Conservation (phyloP, 2,329 filamentous ascomycete species). For the Balansia obtecta region DNA sequence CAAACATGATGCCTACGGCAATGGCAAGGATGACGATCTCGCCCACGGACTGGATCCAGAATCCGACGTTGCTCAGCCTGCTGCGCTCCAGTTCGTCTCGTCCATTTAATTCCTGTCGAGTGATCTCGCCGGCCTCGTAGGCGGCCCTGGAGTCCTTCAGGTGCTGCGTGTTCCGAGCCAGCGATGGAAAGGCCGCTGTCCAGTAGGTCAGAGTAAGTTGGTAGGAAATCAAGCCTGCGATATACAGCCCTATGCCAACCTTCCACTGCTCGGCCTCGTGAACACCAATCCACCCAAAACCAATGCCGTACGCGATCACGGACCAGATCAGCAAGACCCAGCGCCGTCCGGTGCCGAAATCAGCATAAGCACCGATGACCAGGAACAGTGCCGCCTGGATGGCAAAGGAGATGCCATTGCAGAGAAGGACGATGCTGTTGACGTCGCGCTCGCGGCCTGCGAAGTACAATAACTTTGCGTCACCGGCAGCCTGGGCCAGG, state of each 20-base stretch:
- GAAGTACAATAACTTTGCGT: conserved; percentile 39
- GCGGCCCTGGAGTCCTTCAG: conserved; percentile 20
- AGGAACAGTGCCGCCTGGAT: conserved; percentile 48
- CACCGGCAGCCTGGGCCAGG: conserved; percentile 44
- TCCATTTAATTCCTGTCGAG: conserved; percentile 45
- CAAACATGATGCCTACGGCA: conserved; percentile 53
- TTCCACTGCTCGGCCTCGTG: conserved; percentile 48
- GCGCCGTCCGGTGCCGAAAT: conserved; percentile 53
- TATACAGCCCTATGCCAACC: conserved; percentile 48
- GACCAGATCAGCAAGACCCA: conserved; percentile 51
- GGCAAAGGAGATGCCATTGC: conserved; percentile 56
- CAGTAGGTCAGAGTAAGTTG: conserved; percentile 57
- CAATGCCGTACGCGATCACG: conserved; percentile 47
- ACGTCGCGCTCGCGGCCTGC: conserved; percentile 44
- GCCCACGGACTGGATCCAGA: conserved; percentile 49
- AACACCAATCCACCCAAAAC: conserved; percentile 56
- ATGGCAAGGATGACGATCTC: conserved; percentile 52
- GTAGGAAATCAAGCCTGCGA: conserved; percentile 53
- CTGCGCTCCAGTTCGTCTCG: conserved; percentile 51
- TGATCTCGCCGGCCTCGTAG: conserved; percentile 32
- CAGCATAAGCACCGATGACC: conserved; percentile 39
- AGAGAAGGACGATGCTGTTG: conserved; percentile 51
- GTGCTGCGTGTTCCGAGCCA: conserved; percentile 24
- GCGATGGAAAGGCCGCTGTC: conserved; percentile 42
- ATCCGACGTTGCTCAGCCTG: conserved; percentile 49